These are phyloP conservation scores for Carpinus fangiana DNA, from an alignment of 306 rosid species.

Conservation along the genomic window DNA sequence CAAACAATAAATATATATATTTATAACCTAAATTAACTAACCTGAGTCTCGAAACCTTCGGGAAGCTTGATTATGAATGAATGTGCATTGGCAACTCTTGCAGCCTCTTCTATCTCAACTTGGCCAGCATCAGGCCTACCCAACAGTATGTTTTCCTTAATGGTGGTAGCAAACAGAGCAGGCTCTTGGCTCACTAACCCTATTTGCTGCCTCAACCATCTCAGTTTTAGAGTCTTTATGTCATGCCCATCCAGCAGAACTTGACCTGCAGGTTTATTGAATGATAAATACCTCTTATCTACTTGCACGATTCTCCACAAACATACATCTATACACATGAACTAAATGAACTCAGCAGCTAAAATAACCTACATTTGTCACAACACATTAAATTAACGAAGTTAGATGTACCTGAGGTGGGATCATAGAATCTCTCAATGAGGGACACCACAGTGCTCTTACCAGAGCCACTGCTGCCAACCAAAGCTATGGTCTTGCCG, in stretches of 20 bases:
- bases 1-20: background rate
- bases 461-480: slow-evolving; percentile 98
- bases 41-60: slow-evolving; percentile 92
- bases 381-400: background rate
- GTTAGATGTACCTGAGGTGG: slow-evolving; percentile 61
- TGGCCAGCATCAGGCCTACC: slow-evolving; percentile 93
- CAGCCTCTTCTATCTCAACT: slow-evolving; percentile 95
- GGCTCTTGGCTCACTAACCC: slow-evolving; percentile 99
- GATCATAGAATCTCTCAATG: slow-evolving; percentile 94
- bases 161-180: slow-evolving; percentile 93
- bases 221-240: slow-evolving; percentile 79
- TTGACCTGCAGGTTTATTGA: slow-evolving; percentile 59
- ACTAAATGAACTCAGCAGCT: background rate
- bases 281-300: background rate
- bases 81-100: slow-evolving; percentile 96
- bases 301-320: background rate
- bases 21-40: slow-evolving; percentile 32
- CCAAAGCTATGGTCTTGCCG: slow-evolving; percentile 94
- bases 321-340: background rate
- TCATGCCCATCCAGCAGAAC: slow-evolving; percentile 87
- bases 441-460: slow-evolving; percentile 97
- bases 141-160: slow-evolving; percentile 82
- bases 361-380: background rate
- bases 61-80: slow-evolving; percentile 94
- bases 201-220: slow-evolving; percentile 94